A percentile compares a stretch with the other conserved stretches of the same genome.
Evolutionary conservation across 202 grass and related monocot genomes (phyloP).

Genomic region (Musa balbisiana): DNA sequence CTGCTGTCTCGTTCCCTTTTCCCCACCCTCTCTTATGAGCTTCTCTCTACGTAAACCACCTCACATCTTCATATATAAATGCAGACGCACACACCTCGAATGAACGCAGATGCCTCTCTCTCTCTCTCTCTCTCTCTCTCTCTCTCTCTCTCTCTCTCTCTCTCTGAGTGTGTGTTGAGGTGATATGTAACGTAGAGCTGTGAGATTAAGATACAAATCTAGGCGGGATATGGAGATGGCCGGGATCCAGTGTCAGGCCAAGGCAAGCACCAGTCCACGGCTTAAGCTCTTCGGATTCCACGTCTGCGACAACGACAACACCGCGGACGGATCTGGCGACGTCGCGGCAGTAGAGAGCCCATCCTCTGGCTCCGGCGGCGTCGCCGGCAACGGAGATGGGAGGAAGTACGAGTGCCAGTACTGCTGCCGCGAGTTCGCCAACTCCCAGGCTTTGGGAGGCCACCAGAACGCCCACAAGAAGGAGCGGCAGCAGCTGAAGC

Average conservation of each 20-base stretch:
- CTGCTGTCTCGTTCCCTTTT: background rate
- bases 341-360: background rate
- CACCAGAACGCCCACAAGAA: constrained; percentile 29
- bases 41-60: background rate
- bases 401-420: constrained; percentile 24
- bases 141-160: no score
- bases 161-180: no score
- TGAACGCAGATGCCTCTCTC: no score
- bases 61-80: no score
- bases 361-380: background rate
- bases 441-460: constrained; percentile 20
- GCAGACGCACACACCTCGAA: no score
- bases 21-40: no score
- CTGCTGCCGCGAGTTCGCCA: constrained; percentile 21
- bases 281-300: constrained; percentile 6
- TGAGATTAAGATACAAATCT: no score
- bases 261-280: background rate
- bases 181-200: background rate
- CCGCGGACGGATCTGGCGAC: background rate
- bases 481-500: constrained; percentile 21
- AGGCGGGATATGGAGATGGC: no score
- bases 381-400: background rate
- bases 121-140: no score
- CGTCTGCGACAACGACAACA: background rate
- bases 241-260: background rate